These are phyloP conservation scores for Marasmius sp. DNA, from an alignment of 1,284 basidiomycete species.

Conservation along the genomic window DNA sequence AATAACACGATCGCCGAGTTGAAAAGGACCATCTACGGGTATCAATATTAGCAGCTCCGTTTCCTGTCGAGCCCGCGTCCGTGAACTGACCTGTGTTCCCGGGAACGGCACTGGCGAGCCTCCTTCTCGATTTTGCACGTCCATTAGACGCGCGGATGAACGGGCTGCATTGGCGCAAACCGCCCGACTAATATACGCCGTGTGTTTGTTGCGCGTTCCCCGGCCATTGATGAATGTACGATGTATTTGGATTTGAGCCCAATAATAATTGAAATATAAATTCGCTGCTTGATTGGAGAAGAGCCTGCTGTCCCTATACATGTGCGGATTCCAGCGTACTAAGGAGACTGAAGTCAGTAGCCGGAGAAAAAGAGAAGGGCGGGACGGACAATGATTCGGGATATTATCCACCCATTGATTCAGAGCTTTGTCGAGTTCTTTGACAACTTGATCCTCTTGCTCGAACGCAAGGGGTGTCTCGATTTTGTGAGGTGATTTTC, in stretches of 20 bases:
- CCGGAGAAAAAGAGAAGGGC: neutral
- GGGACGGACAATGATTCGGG: conserved; percentile 48
- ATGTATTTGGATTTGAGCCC: conserved; percentile 7
- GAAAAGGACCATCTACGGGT: conserved; percentile 1
- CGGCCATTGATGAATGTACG: conserved; percentile 65
- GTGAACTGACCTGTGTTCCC: neutral
- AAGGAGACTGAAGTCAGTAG: neutral
- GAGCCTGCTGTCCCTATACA: conserved; percentile 34
- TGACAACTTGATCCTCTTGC: conserved; percentile 57
- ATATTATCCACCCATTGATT: conserved; percentile 68
- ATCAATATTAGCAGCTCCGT: neutral
- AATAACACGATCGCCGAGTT: conserved; percentile 6
- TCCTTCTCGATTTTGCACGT: neutral
- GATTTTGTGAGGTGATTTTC: conserved; percentile 22
- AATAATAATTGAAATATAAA: neutral
- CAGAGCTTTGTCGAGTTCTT: conserved; percentile 62
- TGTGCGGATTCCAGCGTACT: conserved; percentile 61
- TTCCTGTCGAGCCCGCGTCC: neutral
- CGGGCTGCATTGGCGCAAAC: conserved; percentile 42
- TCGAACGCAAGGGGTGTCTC: conserved; percentile 22
- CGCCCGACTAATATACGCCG: conserved; percentile 58
- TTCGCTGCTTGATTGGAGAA: neutral
- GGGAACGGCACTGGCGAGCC: neutral
- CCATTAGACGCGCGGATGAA: conserved; percentile 5
- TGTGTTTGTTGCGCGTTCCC: conserved; percentile 35